Evolutionary conservation across 2,329 filamentous ascomycete species (phyloP).

Genomic region (Pseudophaeomoniella oleicola): DNA sequence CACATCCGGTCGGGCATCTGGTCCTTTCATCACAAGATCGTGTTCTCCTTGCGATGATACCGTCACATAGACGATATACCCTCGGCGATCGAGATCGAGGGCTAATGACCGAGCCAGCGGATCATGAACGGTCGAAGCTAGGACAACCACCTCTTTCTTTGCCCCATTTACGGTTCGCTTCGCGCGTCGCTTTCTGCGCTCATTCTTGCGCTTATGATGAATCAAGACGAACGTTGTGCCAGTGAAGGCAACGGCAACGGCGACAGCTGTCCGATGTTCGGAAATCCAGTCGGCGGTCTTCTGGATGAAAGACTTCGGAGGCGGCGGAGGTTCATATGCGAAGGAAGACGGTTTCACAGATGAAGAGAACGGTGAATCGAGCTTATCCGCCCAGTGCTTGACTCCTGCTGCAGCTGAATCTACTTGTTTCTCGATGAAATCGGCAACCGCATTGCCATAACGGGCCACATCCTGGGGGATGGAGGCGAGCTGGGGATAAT

Average conservation of each 20-base stretch:
- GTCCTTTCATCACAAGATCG: slow-evolving; percentile 46
- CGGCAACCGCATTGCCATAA: slow-evolving; percentile 60
- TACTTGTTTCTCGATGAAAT: slow-evolving; percentile 67
- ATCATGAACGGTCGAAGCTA: slow-evolving; percentile 66
- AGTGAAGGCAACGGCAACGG: slow-evolving; percentile 54
- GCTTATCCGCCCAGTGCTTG: slow-evolving; percentile 57
- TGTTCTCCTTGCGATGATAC: slow-evolving; percentile 80
- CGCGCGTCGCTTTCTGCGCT: slow-evolving; percentile 55
- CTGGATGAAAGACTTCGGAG: slow-evolving; percentile 32
- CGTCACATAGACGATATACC: slow-evolving; percentile 86
- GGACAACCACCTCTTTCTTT: slow-evolving; percentile 70
- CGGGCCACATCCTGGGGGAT: slow-evolving; percentile 52
- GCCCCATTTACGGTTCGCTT: slow-evolving; percentile 69
- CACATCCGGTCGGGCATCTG: slow-evolving; percentile 67
- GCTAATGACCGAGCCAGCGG: slow-evolving; percentile 72
- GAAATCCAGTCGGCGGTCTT: slow-evolving; percentile 56
- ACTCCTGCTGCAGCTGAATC: slow-evolving; percentile 60
- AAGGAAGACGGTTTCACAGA: slow-evolving; percentile 10
- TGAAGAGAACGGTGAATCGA: slow-evolving; percentile 42
- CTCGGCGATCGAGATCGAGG: slow-evolving; percentile 74
- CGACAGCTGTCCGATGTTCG: slow-evolving; percentile 58
- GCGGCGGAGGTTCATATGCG: slow-evolving; percentile 19
- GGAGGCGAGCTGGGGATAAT: slow-evolving; percentile 33
- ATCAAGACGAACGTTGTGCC: slow-evolving; percentile 48
- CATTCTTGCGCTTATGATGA: slow-evolving; percentile 45